These are phyloP conservation scores for Litchi chinensis DNA, from an alignment of 345 rosid genomes.

Conservation along the genomic window DNA sequence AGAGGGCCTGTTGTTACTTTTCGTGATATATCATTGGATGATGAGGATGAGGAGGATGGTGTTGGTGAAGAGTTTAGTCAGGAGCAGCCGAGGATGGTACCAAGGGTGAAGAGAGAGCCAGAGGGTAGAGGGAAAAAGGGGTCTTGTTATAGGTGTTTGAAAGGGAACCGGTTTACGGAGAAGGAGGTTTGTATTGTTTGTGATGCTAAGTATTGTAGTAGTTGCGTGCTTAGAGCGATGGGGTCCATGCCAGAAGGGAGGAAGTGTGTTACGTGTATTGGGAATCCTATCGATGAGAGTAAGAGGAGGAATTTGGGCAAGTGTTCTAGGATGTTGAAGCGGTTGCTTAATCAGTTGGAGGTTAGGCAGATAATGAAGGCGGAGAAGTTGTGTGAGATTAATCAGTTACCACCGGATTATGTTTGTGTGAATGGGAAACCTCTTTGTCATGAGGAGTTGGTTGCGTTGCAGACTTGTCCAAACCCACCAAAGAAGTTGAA, in stretches of 20 bases:
- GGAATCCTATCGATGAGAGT: slow-evolving; percentile 77
- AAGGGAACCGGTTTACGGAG: slow-evolving; percentile 87
- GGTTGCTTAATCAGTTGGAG: slow-evolving; percentile 88
- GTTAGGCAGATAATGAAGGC: slow-evolving; percentile 92
- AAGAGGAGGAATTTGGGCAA: slow-evolving; percentile 78
- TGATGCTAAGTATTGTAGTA: slow-evolving; percentile 89
- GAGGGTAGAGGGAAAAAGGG: slow-evolving; percentile 85
- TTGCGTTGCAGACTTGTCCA: slow-evolving; percentile 70
- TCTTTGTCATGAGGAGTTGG: slow-evolving; percentile 80
- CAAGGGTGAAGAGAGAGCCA: slow-evolving; percentile 50
- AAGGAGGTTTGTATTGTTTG: slow-evolving; percentile 97
- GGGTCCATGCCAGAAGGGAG: slow-evolving; percentile 99
- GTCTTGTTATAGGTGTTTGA: slow-evolving; percentile 84
- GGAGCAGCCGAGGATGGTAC: slow-evolving; percentile 38
- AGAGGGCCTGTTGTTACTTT: slow-evolving; percentile 69
- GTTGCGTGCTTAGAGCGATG: slow-evolving; percentile 98
- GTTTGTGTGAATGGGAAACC: slow-evolving; percentile 80
- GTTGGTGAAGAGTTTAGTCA: slow-evolving; percentile 40
- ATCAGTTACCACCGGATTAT: slow-evolving; percentile 90
- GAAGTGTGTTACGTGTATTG: slow-evolving; percentile 93
- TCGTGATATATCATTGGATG: slow-evolving; percentile 67
- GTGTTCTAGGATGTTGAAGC: slow-evolving; percentile 93
- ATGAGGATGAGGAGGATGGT: slow-evolving; percentile 41
- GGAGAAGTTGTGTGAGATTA: slow-evolving; percentile 87
- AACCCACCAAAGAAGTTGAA: slow-evolving; percentile 93